Evolutionary conservation across 139 green algal genomes (phyloP).

Genomic region (Chlorella ohadii): DNA sequence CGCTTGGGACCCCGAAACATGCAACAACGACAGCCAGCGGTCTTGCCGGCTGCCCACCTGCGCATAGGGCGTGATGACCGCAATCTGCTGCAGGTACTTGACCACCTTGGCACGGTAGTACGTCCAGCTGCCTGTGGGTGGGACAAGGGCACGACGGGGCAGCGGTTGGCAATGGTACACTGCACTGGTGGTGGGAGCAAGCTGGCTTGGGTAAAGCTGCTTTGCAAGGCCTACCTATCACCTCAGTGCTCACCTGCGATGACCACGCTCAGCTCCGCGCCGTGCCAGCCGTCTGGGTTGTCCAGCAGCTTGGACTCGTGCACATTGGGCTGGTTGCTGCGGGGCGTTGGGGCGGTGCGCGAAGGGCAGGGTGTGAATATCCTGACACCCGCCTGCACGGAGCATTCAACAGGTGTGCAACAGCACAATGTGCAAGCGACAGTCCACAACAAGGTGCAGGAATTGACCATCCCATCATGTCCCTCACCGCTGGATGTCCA

Average conservation of each 20-base stretch:
- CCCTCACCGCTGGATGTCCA: conserved; percentile 89
- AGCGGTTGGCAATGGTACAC: too few relatives aligned
- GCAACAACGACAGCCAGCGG: too few relatives aligned
- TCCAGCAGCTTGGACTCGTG: conserved; percentile 71
- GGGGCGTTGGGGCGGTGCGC: not conserved
- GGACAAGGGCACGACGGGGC: too few relatives aligned
- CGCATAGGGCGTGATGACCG: conserved; percentile 97
- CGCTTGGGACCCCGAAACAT: too few relatives aligned
- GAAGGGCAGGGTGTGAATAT: not conserved
- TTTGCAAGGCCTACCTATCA: too few relatives aligned
- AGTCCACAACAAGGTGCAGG: too few relatives aligned
- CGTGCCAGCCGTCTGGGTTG: conserved; percentile 86
- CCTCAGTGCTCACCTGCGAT: conserved; percentile 83
- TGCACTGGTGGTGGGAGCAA: too few relatives aligned
- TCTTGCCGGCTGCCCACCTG: conserved; percentile 34
- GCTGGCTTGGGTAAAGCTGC: too few relatives aligned
- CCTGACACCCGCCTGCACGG: too few relatives aligned
- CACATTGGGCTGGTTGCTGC: conserved; percentile 93
- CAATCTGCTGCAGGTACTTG: conserved; percentile 95
- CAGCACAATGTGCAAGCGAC: too few relatives aligned
- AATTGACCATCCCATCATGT: too few relatives aligned
- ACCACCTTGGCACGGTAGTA: conserved; percentile 84
- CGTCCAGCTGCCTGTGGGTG: conserved; percentile 78
- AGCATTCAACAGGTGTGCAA: not conserved
- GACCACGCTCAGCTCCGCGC: conserved; percentile 83